Conservation (phyloP, 2,329 filamentous ascomycete species). For the Blumeria graminis region DNA sequence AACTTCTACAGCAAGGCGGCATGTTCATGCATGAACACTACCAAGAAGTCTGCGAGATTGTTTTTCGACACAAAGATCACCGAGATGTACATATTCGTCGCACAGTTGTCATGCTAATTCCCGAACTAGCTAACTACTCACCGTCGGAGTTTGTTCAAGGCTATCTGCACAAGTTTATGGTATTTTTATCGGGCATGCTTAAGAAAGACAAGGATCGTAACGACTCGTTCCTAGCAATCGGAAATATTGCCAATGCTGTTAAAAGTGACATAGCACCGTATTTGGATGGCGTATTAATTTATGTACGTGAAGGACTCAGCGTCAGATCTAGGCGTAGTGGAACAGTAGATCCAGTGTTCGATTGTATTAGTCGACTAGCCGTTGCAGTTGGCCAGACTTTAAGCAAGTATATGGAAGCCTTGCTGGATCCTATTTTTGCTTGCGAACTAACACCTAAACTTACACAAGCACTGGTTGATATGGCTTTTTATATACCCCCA, state of each 20-base stretch:
- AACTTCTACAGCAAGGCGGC: conserved; percentile 77
- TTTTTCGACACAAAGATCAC: conserved; percentile 81
- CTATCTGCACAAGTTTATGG: conserved; percentile 90
- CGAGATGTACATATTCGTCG: conserved; percentile 68
- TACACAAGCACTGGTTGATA: conserved; percentile 87
- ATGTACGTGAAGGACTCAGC: conserved; percentile 76
- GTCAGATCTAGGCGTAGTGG: conserved; percentile 35
- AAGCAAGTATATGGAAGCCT: conserved; percentile 92
- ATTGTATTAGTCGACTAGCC: conserved; percentile 90
- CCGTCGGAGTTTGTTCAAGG: conserved; percentile 70
- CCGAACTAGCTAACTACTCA: conserved; percentile 76
- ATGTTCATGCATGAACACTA: conserved; percentile 99
- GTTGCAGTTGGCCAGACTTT: conserved; percentile 88
- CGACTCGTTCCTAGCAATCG: conserved; percentile 84
- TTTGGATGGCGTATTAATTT: conserved; percentile 77
- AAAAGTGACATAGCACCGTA: conserved; percentile 89
- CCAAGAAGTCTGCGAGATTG: conserved; percentile 74
- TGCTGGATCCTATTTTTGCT: conserved; percentile 89
- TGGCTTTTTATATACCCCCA: conserved; percentile 95
- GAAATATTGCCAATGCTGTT: conserved; percentile 86
- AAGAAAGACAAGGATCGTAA: conserved; percentile 91
- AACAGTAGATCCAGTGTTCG: conserved; percentile 58
- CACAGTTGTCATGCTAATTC: conserved; percentile 77
- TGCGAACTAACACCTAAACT: conserved; percentile 85
- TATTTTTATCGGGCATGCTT: conserved; percentile 77